Percentiles rank a stretch among this genome's conserved stretches.
Evolutionary conservation across 192 early-diverging fungal species (phyloP).

Genomic region (Lobosporangium transversale): DNA sequence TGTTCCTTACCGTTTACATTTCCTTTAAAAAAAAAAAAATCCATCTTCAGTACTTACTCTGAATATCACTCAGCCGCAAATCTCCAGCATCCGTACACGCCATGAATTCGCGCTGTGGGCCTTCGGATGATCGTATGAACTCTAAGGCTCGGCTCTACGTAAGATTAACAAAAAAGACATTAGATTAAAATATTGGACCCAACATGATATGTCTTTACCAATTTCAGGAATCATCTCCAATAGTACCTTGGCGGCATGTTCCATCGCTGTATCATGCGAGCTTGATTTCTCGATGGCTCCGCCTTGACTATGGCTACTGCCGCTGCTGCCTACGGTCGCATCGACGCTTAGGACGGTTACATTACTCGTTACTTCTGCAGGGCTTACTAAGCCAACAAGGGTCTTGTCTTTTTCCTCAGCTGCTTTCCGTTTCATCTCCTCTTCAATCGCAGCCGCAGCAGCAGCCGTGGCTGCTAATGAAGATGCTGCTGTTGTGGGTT

Average conservation of each 20-base stretch:
- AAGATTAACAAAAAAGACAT: neutral
- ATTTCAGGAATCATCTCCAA: too few species aligned
- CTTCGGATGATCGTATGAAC: slow-evolving; percentile 7
- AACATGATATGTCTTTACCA: neutral
- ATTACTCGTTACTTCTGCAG: slow-evolving; percentile 26
- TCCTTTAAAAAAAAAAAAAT: neutral
- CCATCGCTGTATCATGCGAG: slow-evolving; percentile 14
- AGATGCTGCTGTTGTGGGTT: slow-evolving; percentile 23
- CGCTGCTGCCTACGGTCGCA: slow-evolving; percentile 3
- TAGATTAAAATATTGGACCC: neutral
- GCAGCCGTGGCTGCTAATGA: slow-evolving; percentile 33
- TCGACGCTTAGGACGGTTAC: slow-evolving; percentile 17
- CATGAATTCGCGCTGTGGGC: slow-evolving; percentile 45
- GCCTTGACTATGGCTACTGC: too few species aligned
- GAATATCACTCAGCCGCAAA: slow-evolving; percentile 37
- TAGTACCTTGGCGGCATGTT: slow-evolving; percentile 15
- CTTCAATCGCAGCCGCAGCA: slow-evolving; percentile 11
- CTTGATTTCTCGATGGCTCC: slow-evolving; percentile 1
- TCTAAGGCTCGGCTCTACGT: slow-evolving; percentile 18
- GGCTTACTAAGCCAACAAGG: slow-evolving; percentile 10
- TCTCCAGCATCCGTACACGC: slow-evolving; percentile 35
- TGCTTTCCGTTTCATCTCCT: slow-evolving; percentile 14
- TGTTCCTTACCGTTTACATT: neutral
- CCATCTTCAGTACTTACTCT: slow-evolving; percentile 1
- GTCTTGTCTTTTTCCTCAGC: neutral